A percentile compares a stretch with the other conserved stretches of the same genome.
These are phyloP conservation scores for Astraeus odoratus DNA, from an alignment of 768 basidiomycete species.

Conservation along the genomic window DNA sequence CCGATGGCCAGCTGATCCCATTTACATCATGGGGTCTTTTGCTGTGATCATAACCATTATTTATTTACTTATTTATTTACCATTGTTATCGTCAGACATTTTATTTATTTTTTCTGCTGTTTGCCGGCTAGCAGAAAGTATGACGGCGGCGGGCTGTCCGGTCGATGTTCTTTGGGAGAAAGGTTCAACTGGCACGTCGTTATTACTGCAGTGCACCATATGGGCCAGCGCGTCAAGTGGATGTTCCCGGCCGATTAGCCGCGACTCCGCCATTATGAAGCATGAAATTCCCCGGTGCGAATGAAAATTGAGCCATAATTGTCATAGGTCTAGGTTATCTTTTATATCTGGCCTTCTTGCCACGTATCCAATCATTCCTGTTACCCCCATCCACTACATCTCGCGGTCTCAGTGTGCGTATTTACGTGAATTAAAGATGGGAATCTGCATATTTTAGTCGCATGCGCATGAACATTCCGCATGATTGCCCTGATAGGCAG, in stretches of 20 bases:
- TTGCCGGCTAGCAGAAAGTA: no score
- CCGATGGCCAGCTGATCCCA: constrained; percentile 10
- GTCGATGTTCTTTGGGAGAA: no score
- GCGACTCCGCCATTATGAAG: not conserved
- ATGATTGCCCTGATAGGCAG: constrained; percentile 1
- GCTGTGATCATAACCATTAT: not conserved
- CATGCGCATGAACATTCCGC: not conserved
- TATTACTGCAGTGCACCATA: no score
- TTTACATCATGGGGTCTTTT: constrained; percentile 9
- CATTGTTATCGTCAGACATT: no score
- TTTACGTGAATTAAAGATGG: not conserved
- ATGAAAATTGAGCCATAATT: constrained; percentile 6
- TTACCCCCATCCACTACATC: no score
- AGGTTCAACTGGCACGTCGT: no score
- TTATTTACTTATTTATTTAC: not conserved
- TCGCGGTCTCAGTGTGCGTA: no score
- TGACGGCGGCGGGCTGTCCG: no score
- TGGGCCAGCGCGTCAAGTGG: no score
- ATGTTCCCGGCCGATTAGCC: constrained; percentile 3
- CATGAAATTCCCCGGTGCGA: not conserved
- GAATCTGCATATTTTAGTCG: not conserved
- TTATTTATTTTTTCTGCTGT: no score
- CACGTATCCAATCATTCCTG: constrained; percentile 3
- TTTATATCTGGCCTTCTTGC: not conserved
- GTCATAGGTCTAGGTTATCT: constrained; percentile 9